Evolutionary conservation across 176 grass and related monocot genomes (phyloP), one percentile per base, ranked within the genome.

Genomic region (Alloteropsis semialata): DNA sequence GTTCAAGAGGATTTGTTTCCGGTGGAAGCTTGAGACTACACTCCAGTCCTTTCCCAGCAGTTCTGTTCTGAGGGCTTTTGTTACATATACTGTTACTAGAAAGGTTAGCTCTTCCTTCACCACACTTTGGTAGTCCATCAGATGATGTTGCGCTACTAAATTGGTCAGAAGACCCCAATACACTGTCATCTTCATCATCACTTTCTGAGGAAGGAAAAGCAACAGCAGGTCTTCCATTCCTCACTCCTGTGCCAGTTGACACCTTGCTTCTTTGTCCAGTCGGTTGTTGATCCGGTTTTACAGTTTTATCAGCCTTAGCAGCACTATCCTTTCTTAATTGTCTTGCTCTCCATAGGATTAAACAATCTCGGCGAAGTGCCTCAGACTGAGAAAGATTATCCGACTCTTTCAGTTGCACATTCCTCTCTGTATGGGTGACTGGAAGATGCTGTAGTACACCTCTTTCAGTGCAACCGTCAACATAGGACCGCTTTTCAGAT

Each of bases 301-400:
- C 19, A 10, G 32, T 7, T 51, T 53, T 77, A 34, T 71, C 80
- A 83, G 72, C 54, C 69, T 54, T 57, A 71, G 86, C 53, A 78
- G 63, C 45, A 34, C 4, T 62, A 43, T 63, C 44, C 33, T 78
- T 77, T 74, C 65, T 77, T 71, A 83, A 53, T 78, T 68, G 21
- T 42, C 53, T 76, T 18, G 54, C 49, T 83, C 64, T 83, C 86
- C 86, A 83, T 21, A 83, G 19, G 69, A 27, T 33, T 37, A 83
- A 71, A 77, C 80, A 83, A 55, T 83, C 80, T 38, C 14, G 32
- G 25, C 55, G 86, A 82, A 77, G 42, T 36, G 77, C 45, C 69
- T 83, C 43, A 44, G 79, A 69, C 34, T 22, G 63, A 50, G 81
- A 55, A 66, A 38, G 12, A 82, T 42, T 72, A 54, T 54, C 73